Base-by-base conservation (phyloP, 352 stramenopile genomes). In the Phytophthora citrophthora region DNA sequence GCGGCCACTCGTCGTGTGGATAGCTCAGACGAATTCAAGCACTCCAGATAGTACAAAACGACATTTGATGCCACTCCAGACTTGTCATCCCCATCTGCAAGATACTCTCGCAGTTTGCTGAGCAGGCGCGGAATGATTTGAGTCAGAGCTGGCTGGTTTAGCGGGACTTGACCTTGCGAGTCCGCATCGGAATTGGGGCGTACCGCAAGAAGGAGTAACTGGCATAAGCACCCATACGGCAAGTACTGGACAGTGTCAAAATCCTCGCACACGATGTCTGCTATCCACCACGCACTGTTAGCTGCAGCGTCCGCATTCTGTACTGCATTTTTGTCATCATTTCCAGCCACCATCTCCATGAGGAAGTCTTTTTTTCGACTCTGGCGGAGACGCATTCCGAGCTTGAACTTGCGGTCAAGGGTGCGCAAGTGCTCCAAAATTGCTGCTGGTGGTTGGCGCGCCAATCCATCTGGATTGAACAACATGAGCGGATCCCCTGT, bases 181-280 rank as follows among this genome's bases (percentile, higher is more conserved):
- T 49, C 46, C n/a, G 20, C n/a, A 20, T 3, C 59, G 26, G 23
- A 61, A 18, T 53, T 59, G 11, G 63, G 54, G 2, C 76, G 72
- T 31, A 81, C 60, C 9, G 87, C 83, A 2, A 94, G 70, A 29
- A 96, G 57, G 8, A 96, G 57, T 11, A 96, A 57, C n/a, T 93
- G 79, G 34, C 88, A 94, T 8, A 94, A 70, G 43, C 86, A 96
- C 2, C 78, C 74, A 32, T 88, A 78, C 4, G 88, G 88, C 0
- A 96, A 72, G 43, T 96, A 94, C 58, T 91, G 77, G 12, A 94
- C 72, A 0, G 88, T 96, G 8, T 90, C 74, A 24, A 89, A 82
- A 54, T 96, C 88, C 54, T 93, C 88, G 40, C 88, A 94, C 3
- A 96, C 88, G 47, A 96, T 93, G 32, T 96, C 88, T 12, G 84